A percentile compares a stretch with the other conserved stretches of the same genome.
Evolutionary conservation across 2,329 filamentous ascomycete species (phyloP).

Genomic region (Teratosphaeria gauchensis): DNA sequence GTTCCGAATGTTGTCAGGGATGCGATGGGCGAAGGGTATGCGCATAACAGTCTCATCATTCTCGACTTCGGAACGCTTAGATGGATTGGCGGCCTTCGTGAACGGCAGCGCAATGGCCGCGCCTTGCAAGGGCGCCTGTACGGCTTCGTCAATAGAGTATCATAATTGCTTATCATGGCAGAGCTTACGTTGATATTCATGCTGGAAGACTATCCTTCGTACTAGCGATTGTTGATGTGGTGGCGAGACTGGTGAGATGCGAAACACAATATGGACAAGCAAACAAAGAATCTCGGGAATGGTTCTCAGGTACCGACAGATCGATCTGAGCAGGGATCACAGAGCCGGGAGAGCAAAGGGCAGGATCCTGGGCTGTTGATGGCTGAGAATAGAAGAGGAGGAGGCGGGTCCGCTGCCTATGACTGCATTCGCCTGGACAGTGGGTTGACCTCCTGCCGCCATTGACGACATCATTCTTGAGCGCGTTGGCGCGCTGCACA

Average conservation of each 20-base stretch:
- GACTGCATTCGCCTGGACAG: background rate
- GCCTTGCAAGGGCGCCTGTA: background rate
- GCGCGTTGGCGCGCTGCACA: background rate
- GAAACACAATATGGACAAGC: background rate
- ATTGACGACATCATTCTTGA: background rate
- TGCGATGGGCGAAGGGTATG: constrained; percentile 16
- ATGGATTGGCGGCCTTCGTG: constrained; percentile 21
- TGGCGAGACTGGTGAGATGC: background rate
- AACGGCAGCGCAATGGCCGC: constrained; percentile 22
- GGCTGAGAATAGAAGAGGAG: background rate
- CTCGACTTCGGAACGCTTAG: constrained; percentile 12
- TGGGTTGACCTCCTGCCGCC: background rate
- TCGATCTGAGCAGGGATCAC: background rate
- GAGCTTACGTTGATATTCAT: background rate
- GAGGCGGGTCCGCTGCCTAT: background rate
- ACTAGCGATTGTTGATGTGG: background rate
- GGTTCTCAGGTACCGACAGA: background rate
- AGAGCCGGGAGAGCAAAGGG: background rate
- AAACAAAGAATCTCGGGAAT: background rate
- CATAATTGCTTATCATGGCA: background rate
- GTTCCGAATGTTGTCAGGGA: constrained; percentile 20
- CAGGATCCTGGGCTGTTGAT: background rate
- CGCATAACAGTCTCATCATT: constrained; percentile 15
- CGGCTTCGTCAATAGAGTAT: background rate
- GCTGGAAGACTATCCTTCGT: background rate